Conservation (phyloP, 2,329 filamentous ascomycete genomes). For the Sphaceloma murrayae region DNA sequence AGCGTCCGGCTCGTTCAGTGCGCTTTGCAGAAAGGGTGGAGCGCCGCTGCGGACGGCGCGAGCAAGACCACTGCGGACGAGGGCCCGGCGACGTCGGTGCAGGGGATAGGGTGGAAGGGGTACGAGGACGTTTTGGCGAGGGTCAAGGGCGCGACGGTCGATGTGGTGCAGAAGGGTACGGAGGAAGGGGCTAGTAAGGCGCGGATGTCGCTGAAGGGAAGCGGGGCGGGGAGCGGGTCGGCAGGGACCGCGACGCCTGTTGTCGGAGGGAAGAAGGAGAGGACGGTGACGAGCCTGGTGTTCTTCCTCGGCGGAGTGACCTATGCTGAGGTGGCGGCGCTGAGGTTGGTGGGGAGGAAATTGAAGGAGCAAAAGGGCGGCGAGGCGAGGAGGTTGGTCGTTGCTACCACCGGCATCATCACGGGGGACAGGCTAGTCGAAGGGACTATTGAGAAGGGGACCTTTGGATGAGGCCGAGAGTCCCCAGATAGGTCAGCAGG, state of each 20-base stretch:
- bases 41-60: conserved; percentile 40
- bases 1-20: conserved; percentile 87
- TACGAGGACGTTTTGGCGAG: conserved; percentile 90
- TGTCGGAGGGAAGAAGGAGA: conserved; percentile 9
- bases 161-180: conserved; percentile 82
- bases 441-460: conserved; percentile 32
- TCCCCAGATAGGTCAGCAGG: too few relatives aligned
- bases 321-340: conserved; percentile 87
- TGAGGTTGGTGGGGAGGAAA: conserved; percentile 80
- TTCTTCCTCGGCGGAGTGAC: conserved; percentile 97
- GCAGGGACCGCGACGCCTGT: conserved; percentile 54
- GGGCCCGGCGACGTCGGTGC: conserved; percentile 33
- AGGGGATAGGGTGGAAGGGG: conserved; percentile 62
- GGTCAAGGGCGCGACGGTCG: conserved; percentile 79
- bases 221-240: conserved; percentile 45
- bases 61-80: too few relatives aligned
- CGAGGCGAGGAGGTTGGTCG: conserved; percentile 46
- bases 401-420: conserved; percentile 86
- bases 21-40: conserved; percentile 79
- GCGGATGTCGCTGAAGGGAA: conserved; percentile 68
- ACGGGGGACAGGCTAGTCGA: conserved; percentile 86
- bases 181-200: conserved; percentile 79
- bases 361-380: conserved; percentile 49
- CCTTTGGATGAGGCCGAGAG: too few relatives aligned
- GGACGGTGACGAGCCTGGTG: conserved; percentile 48